Conservation (phyloP, 2,329 filamentous ascomycete species). For the Penicillium sp. region DNA sequence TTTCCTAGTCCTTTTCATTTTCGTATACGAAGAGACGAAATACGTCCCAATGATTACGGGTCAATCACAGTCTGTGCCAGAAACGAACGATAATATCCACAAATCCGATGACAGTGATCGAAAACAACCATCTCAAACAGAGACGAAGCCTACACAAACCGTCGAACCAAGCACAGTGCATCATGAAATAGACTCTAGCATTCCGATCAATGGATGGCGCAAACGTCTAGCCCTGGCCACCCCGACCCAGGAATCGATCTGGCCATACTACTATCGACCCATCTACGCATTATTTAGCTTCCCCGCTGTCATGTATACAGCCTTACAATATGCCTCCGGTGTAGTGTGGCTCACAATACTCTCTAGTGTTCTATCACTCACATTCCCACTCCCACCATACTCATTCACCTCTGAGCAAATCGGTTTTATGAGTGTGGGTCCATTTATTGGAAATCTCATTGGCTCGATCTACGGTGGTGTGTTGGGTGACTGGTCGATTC, state of each 20-base stretch:
- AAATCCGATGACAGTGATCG: not conserved
- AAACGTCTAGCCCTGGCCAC: slow-evolving; percentile 27
- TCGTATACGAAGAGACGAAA: slow-evolving; percentile 42
- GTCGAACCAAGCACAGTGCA: slow-evolving; percentile 7
- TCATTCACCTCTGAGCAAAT: slow-evolving; percentile 32
- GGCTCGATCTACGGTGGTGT: slow-evolving; percentile 43
- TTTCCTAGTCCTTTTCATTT: slow-evolving; percentile 30
- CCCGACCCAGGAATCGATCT: slow-evolving; percentile 26
- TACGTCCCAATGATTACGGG: slow-evolving; percentile 22
- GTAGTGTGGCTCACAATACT: slow-evolving; percentile 39
- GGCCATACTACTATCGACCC: slow-evolving; percentile 33
- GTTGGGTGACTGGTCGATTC: slow-evolving; percentile 41
- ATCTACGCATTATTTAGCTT: slow-evolving; percentile 33
- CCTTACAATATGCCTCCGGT: slow-evolving; percentile 41
- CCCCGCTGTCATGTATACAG: slow-evolving; percentile 43
- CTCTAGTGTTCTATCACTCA: slow-evolving; percentile 32
- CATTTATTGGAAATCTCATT: slow-evolving; percentile 42
- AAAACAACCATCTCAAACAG: slow-evolving; percentile 7
- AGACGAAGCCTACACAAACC: slow-evolving; percentile 5
- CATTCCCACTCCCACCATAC: slow-evolving; percentile 38
- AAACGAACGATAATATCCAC: slow-evolving; percentile 4
- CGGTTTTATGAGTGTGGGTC: slow-evolving; percentile 34
- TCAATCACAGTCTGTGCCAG: not conserved
- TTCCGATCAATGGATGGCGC: slow-evolving; percentile 28
- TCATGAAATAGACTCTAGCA: slow-evolving; percentile 27